Evolutionary conservation across 1,284 basidiomycete genomes (phyloP).

Genomic region (Serendipita sp.): DNA sequence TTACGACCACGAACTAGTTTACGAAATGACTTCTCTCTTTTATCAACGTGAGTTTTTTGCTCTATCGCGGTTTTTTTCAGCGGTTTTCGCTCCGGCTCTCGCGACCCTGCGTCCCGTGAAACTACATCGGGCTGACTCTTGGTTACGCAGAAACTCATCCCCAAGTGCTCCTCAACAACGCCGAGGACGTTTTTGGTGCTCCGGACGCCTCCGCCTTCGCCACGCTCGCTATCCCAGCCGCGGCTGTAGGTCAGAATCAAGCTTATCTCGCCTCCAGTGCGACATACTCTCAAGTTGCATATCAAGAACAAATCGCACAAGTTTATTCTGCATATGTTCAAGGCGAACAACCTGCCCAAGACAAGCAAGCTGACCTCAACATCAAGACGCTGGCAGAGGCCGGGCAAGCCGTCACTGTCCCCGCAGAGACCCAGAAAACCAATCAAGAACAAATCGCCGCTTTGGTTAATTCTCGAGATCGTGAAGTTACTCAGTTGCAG

Average conservation of each 20-base stretch:
- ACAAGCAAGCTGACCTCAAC: neutral
- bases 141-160: neutral
- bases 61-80: neutral
- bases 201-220: neutral
- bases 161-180: neutral
- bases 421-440: neutral
- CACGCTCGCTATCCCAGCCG: neutral
- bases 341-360: neutral
- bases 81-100: neutral
- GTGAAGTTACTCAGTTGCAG: slow-evolving; percentile 5
- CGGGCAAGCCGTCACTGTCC: neutral
- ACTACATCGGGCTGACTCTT: neutral
- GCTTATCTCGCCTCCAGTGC: neutral
- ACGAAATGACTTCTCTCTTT: slow-evolving; percentile 7
- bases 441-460: slow-evolving; percentile 6
- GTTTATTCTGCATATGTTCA: neutral
- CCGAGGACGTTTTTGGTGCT: neutral
- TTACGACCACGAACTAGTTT: slow-evolving; percentile 5
- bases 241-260: neutral
- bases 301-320: neutral
- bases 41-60: slow-evolving; percentile 4
- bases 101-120: slow-evolving; percentile 3
- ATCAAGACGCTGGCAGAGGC: neutral
- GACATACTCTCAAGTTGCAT: neutral
- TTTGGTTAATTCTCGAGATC: neutral